These are phyloP conservation scores for Tremella yokohamensis DNA, from an alignment of 768 basidiomycete species.

Conservation along the genomic window DNA sequence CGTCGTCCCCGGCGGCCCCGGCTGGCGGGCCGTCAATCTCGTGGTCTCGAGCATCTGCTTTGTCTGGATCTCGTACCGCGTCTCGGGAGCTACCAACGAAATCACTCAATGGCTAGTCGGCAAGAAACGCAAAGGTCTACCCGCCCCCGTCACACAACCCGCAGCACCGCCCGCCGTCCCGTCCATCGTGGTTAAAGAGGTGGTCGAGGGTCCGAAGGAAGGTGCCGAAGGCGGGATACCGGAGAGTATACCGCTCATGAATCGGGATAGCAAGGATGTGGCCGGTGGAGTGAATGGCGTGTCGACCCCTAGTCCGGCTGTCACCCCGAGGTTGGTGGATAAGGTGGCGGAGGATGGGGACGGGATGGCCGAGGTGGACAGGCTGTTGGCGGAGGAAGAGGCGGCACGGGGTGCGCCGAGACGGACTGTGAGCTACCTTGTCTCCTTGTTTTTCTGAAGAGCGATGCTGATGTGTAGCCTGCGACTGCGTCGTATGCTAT, in stretches of 20 bases:
- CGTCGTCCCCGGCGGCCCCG: slow-evolving; percentile 63
- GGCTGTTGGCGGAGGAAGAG: background rate
- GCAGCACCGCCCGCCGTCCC: slow-evolving; percentile 11
- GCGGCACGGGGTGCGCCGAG: background rate
- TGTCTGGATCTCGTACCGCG: slow-evolving; percentile 71
- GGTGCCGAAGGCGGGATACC: slow-evolving; percentile 38
- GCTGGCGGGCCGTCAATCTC: slow-evolving; percentile 73
- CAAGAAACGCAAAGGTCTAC: slow-evolving; percentile 40
- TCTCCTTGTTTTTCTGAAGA: background rate
- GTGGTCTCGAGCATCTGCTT: slow-evolving; percentile 72
- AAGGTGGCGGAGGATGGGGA: slow-evolving; percentile 7
- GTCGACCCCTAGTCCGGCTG: background rate
- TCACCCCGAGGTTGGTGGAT: background rate
- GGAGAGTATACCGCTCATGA: slow-evolving; percentile 49
- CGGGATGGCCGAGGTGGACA: slow-evolving; percentile 5
- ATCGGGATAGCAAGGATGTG: slow-evolving; percentile 29
- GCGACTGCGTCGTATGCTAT: no score
- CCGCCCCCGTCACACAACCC: slow-evolving; percentile 28
- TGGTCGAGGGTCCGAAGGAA: slow-evolving; percentile 33
- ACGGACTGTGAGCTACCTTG: background rate
- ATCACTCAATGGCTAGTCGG: slow-evolving; percentile 59
- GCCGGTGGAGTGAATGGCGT: slow-evolving; percentile 6
- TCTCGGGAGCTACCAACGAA: slow-evolving; percentile 70
- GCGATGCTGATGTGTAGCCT: background rate
- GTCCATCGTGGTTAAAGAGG: slow-evolving; percentile 41